These are phyloP conservation scores for Anastatica hierochuntica DNA, from an alignment of 345 rosid genomes.

Conservation along the genomic window DNA sequence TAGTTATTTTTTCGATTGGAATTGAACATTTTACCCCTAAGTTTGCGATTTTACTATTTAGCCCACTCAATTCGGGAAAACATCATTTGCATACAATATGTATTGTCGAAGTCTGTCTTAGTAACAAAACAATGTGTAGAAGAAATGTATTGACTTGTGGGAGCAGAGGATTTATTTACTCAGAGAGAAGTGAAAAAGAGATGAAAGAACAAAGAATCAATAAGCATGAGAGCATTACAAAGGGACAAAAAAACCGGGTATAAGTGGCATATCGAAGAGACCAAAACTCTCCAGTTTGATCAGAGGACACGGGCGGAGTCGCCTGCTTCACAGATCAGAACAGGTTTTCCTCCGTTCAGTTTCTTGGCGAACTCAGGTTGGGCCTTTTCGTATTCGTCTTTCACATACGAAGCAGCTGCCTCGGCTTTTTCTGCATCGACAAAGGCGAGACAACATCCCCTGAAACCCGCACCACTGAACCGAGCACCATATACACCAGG, in stretches of 20 bases:
- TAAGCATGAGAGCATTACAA: neutral
- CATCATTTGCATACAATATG: conserved; percentile 7
- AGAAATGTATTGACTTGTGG: neutral
- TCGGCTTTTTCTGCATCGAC: conserved; percentile 48
- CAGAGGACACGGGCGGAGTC: conserved; percentile 58
- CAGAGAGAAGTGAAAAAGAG: neutral
- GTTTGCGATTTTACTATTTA: neutral
- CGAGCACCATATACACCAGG: conserved; percentile 83
- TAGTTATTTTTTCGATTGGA: no score
- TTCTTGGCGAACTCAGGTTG: conserved; percentile 60
- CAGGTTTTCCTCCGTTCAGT: conserved; percentile 34
- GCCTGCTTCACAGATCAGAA: conserved; percentile 63
- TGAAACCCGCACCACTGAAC: conserved; percentile 89
- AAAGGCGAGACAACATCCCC: conserved; percentile 84
- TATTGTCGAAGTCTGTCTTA: neutral
- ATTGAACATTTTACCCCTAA: neutral
- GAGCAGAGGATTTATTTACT: neutral
- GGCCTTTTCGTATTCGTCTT: conserved; percentile 42
- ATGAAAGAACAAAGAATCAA: conserved; percentile 7
- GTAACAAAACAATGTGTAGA: neutral
- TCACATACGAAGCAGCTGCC: conserved; percentile 58
- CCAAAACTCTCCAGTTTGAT: neutral
- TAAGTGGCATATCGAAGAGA: neutral
- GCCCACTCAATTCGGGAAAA: neutral
- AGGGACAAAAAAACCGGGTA: neutral